Conservation (phyloP, 1,284 basidiomycete species). For the Fistulinella cinereoalba region DNA sequence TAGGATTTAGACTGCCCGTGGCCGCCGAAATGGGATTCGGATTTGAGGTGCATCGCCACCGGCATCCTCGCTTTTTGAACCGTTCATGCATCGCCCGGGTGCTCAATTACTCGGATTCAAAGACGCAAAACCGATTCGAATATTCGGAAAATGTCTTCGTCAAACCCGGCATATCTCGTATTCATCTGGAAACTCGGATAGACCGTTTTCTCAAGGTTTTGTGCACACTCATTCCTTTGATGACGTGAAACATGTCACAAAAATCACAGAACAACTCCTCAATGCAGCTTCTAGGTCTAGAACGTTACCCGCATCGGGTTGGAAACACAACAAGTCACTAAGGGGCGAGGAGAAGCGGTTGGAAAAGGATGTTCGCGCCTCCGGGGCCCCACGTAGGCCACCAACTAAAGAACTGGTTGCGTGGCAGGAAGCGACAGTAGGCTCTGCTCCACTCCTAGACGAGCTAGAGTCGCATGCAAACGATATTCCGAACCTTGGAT, state of each 20-base stretch:
- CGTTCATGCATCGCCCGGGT: conserved; percentile 26
- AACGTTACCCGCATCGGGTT: conserved; percentile 24
- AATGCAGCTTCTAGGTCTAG: conserved; percentile 25
- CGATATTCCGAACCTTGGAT: conserved; percentile 38
- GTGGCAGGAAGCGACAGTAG: conserved; percentile 20
- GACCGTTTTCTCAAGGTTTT: not conserved
- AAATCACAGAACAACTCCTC: conserved; percentile 31
- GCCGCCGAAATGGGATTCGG: not conserved
- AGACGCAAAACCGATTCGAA: conserved; percentile 17
- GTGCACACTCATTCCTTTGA: not conserved
- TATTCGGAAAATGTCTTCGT: conserved; percentile 11
- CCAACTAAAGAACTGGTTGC: conserved; percentile 21
- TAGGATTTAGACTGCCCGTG: too few relatives aligned
- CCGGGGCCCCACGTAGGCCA: conserved; percentile 3
- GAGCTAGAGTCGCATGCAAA: conserved; percentile 10
- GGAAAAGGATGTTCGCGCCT: conserved; percentile 16
- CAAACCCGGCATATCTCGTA: conserved; percentile 3
- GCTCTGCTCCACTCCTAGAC: conserved; percentile 9
- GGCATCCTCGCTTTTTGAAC: conserved; percentile 14
- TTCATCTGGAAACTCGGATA: conserved; percentile 1
- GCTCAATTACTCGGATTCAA: conserved; percentile 13
- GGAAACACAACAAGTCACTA: conserved; percentile 29
- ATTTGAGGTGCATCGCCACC: conserved; percentile 27
- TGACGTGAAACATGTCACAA: conserved; percentile 16
- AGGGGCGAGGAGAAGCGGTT: conserved; percentile 35